Base-by-base conservation (phyloP, 164 flowering plant species). In the Stephania japonica region DNA sequence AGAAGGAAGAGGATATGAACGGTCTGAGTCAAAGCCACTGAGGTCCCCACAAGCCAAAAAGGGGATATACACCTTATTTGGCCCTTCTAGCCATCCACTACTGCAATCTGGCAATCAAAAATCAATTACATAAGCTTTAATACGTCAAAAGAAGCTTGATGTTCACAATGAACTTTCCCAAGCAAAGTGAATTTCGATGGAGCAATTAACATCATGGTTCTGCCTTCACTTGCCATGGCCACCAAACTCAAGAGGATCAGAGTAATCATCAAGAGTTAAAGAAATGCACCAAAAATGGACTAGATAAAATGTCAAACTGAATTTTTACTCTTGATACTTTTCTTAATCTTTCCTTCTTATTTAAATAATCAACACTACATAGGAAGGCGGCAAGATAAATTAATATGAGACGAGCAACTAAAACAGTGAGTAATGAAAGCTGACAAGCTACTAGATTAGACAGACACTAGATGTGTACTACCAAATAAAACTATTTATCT, bases 1-100 rank as follows among this genome's bases (percentile, higher is more conserved):
- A 80, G 78, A 82, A 6, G 97, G 91, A 43, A 93, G 93, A 16
- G 99, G 97, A 78, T 96, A 93, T n/a, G 98, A 96, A n/a, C 94
- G 90, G 73, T 96, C 98, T 0, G 98, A 96, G 74, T 96, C 97
- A 76, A 89, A 93, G 2, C 98, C 97, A 72, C 84, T 83, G 8
- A 93, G 91, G 80, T 95, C 99, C 38, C 97, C 98, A 69, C 99
- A 95, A 66, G 98, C 99, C 75, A 93, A 80, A 84, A 96, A 96
- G 66, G 99, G 98, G 41, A 96, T 90, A 71, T 90, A 93, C 70
- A 91, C 94, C 84, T 96, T 93, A 70, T 96, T 93, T 70, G 95
- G 91, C 41, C 99, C 97, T 86, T 93, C 98, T 73, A 93, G 75
- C 97, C 99, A 91, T 2, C 90, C 99, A 75, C 98, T 93, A 71